Base-by-base conservation (phyloP, 169 alveolate genomes). In the Fabrea salina region DNA sequence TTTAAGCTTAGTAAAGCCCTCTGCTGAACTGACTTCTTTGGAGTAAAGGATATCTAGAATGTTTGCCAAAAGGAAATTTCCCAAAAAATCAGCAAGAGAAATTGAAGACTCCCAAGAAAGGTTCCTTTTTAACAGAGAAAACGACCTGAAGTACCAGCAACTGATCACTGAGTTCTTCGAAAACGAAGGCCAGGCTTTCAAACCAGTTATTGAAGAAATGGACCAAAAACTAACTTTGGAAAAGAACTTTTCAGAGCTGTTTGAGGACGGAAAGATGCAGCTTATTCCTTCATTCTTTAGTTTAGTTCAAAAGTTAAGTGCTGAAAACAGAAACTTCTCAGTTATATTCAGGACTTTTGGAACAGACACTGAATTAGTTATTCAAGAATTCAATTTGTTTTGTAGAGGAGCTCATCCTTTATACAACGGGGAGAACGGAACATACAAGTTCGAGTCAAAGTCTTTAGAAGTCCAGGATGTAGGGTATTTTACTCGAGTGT, bases 351-450 rank as follows among this genome's bases (percentile, higher is more conserved):
- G 95, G 67, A 77, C 89, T 44, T 88, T 86, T 47, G 92, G 90
- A n/a, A 86, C 85, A 11, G 89, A 86, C 54, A 49, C 77, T 35
- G 54, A 79, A 5, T 82, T 82, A 39, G 86, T 83, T 13, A 66
- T 90, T 8, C 74, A 81, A 81, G 95, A 90, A 72, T 90, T 79
- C 82, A 90, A 87, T 79, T 67, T 81, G 35, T 87, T 90, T 85
- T 87, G 93, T 70, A 84, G 80, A 41, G 90, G 95, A 11, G 83
- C 78, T 30, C 95, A 90, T 81, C 95, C 95, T 6, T 83, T 91
- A 40, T 87, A 81, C 50, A 83, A 89, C 66, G 93, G 95, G 6
- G 87, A 86, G 53, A 83, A 84, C 58, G 92, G 92, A 5, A 86
- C 86, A 50, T 84, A 87, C 57, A 76, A 79, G 61, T 75, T 87